Base-by-base conservation (phyloP, 805 yeast genomes). In the Yamadazyma philogaea region DNA sequence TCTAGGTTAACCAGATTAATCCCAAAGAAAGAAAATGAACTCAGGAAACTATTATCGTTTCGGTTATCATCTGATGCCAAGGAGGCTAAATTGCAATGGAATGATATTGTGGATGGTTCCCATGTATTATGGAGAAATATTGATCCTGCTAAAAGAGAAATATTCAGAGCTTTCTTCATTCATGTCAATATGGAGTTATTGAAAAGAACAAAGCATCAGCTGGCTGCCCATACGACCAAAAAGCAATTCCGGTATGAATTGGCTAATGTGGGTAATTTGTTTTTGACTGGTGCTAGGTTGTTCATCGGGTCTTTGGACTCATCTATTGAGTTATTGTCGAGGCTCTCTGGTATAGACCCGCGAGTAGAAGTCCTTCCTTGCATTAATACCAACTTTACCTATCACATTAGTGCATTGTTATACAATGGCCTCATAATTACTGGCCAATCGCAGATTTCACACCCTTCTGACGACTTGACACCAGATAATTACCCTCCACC, bases 401-500 rank as follows among this genome's bases (percentile, higher is more conserved):
- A 87, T 50, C 95, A 89, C 54, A 88, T 90, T 20, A 81, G 91
- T 38, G 96, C 96, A 0, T 51, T 75, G 21, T 67, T 90, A 34
- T 65, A 67, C 26, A 77, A 87, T 60, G 96, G 95, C 2, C 68
- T 75, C 3, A 69, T 84, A 2, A 82, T 90, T 27, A 84, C 90
- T 0, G 98, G 98, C 10, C 98, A 90, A 60, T 83, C 91, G 3
- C 96, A 89, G 56, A 90, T 90, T 8, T 87, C 96, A 1, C 98
- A 90, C 62, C 98, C 98, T 1, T 64, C 74, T 14, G 39, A 52
- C 1, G 52, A 49, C 19, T 61, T 62, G 24, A 35, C 35, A 30
- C 42, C 43, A 6, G 55, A 52, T 21, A 40, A 44, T 22, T 57
- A 55, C 36, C 64, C 64, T 12, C 61, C 59, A 10, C 60, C 64